Base-by-base conservation (phyloP, 257 asterid genomes). In the Eucommia ulmoides region DNA sequence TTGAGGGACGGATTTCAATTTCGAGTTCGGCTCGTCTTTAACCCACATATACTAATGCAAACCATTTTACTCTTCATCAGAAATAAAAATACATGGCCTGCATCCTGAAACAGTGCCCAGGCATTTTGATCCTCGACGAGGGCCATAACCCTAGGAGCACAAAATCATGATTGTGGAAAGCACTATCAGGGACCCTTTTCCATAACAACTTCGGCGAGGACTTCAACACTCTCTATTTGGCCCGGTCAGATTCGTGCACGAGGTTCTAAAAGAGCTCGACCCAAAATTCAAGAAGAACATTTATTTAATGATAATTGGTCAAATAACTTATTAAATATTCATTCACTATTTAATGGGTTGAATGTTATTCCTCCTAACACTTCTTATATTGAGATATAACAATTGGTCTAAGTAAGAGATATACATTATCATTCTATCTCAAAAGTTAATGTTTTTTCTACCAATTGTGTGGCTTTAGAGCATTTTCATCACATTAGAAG, bases 141-240 rank as follows among this genome's bases (percentile, higher is more conserved):
- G 96, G 99, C 58, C 99, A 91, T 62, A 91, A 91, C 58, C 99
- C 99, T 0, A 78, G 98, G 73, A 91, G 99, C 57, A 91, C 98
- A 0, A 91, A 91, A 56, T 91, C 99, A 1, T 79, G 99, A 61
- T 80, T 91, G 6, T 60, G 99, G 20, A 91, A 91, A 48, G 96
- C 72, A 51, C 94, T 91, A 18, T 91, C 99, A 0, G 99, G 99
- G 9, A 91, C 99, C 0, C 23, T 91, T 54, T 91, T 91, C 61
- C 99, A 91, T 72, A 91, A 91, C 25, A 91, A 91, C 50, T 91
- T 91, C 9, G 99, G 99, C 6, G 99, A 91, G 46, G 86, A 91
- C 62, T 91, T 91, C 83, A 91, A 91, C 74, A 91, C 99, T 15
- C 92, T 91, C 41, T 55, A 69, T 60, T 58, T 91, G 26, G 93